These are phyloP conservation scores for Mucor piriformis DNA, from an alignment of 371 early-diverging fungal species.

Conservation along the genomic window DNA sequence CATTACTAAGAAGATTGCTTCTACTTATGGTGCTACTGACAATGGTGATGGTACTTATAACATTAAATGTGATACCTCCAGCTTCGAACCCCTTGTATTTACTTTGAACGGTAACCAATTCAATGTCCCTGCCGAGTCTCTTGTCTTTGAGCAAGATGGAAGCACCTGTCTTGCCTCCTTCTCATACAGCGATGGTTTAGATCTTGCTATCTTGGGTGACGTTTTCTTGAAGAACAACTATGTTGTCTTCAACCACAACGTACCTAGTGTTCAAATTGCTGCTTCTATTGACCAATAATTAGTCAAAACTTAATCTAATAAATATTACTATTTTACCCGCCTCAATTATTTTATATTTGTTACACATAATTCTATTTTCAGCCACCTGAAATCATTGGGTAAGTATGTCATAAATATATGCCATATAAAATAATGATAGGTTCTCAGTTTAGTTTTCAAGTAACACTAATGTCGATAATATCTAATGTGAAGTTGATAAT, in stretches of 20 bases:
- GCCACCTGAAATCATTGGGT: no score
- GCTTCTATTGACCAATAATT: conserved; percentile 5
- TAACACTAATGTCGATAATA: conserved; percentile 69
- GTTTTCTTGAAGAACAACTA: conserved; percentile 56
- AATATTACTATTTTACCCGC: no score
- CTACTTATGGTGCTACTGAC: conserved; percentile 20
- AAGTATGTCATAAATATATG: no score
- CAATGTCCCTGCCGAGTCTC: conserved; percentile 18
- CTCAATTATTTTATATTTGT: no score
- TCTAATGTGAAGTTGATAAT: conserved; percentile 59
- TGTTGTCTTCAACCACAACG: conserved; percentile 41
- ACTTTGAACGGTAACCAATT: conserved; percentile 20
- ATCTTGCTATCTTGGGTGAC: conserved; percentile 45
- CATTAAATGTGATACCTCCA: conserved; percentile 22
- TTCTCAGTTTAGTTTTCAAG: no score
- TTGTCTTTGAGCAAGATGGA: conserved; percentile 17
- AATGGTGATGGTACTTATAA: conserved; percentile 32
- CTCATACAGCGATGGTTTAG: conserved; percentile 17
- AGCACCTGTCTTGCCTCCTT: conserved; percentile 23
- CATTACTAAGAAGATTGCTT: conserved; percentile 33
- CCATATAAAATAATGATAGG: no score
- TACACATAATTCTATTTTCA: no score
- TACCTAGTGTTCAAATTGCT: conserved; percentile 32
- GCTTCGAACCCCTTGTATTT: conserved; percentile 20
- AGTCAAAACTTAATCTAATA: no score